phyloP scores from a whole-genome alignment of 495 filamentous ascomycete genomes.

The Podospora bellae-mahoneyi region DNA sequence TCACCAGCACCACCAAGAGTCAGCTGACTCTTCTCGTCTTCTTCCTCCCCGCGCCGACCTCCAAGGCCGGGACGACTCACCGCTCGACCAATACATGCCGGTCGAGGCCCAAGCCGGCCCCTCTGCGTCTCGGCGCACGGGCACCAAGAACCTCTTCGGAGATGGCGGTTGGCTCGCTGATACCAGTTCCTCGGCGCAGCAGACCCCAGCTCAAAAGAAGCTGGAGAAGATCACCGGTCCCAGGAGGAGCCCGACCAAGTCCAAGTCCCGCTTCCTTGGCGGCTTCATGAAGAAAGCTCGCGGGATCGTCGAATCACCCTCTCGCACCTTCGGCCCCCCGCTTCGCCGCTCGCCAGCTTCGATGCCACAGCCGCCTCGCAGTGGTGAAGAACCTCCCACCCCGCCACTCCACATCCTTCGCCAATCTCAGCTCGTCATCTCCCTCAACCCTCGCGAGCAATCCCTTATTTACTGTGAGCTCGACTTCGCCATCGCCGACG shows the following conservation, averaged over 20 bases:
- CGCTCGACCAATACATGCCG: neutral
- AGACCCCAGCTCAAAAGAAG: neutral
- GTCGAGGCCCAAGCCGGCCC: neutral
- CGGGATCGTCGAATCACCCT: neutral
- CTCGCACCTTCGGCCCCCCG: neutral
- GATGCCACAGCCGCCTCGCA: neutral
- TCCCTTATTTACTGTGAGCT: neutral
- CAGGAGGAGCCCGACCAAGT: neutral
- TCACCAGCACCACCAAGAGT: neutral
- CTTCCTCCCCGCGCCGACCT: neutral
- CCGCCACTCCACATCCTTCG: neutral
- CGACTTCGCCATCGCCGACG: neutral
- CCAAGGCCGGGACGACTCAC: neutral
- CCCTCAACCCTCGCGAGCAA: neutral
- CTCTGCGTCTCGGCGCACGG: neutral
- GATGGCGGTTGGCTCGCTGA: neutral
- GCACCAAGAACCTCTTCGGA: neutral
- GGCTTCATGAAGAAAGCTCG: neutral
- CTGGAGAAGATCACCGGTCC: neutral
- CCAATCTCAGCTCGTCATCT: neutral
- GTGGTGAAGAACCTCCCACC: neutral
- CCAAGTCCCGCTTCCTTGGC: neutral
- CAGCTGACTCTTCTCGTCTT: neutral
- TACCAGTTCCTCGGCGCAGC: neutral
- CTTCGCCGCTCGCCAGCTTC: neutral